phyloP scores from a whole-genome alignment of 192 early-diverging fungal genomes.

The Globomyces pollinis-pini region DNA sequence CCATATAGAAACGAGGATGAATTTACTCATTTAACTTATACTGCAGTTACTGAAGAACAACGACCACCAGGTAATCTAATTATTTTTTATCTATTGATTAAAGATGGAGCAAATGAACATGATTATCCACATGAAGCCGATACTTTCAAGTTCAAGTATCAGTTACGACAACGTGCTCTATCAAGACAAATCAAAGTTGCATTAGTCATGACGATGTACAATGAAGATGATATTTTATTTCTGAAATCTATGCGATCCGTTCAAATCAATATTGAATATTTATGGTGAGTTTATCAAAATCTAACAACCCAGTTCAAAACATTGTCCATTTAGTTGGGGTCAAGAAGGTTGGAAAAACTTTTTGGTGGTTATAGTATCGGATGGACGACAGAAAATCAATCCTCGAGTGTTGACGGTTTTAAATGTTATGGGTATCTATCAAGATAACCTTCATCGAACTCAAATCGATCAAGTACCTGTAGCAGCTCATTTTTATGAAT shows the following conservation, averaged over 20 bases:
- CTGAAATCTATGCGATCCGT: conserved; percentile 73
- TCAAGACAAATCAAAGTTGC: conserved; percentile 56
- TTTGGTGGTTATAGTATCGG: conserved; percentile 44
- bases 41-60: conserved; percentile 63
- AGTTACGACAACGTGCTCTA: conserved; percentile 44
- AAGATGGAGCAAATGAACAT: background rate
- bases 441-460: conserved; percentile 37
- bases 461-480: conserved; percentile 51
- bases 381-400: conserved; percentile 74
- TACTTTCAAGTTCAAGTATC: conserved; percentile 56
- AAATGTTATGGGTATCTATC: conserved; percentile 69
- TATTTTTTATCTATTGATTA: too few relatives aligned
- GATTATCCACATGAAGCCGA: conserved; percentile 60
- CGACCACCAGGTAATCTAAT: too few relatives aligned
- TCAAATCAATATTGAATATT: conserved; percentile 83
- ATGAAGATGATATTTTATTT: conserved; percentile 87
- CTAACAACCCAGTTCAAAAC: too few relatives aligned
- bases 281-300: conserved; percentile 66
- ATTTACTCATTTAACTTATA: conserved; percentile 66
- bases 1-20: conserved; percentile 43
- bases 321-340: conserved; percentile 62
- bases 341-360: conserved; percentile 38
- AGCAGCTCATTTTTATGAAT: conserved; percentile 70
- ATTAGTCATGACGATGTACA: conserved; percentile 52
- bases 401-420: conserved; percentile 53